A percentile compares a stretch with the other conserved stretches of the same genome.
Evolutionary conservation across 345 rosid genomes (phyloP).

Genomic region (Balakata baccata): DNA sequence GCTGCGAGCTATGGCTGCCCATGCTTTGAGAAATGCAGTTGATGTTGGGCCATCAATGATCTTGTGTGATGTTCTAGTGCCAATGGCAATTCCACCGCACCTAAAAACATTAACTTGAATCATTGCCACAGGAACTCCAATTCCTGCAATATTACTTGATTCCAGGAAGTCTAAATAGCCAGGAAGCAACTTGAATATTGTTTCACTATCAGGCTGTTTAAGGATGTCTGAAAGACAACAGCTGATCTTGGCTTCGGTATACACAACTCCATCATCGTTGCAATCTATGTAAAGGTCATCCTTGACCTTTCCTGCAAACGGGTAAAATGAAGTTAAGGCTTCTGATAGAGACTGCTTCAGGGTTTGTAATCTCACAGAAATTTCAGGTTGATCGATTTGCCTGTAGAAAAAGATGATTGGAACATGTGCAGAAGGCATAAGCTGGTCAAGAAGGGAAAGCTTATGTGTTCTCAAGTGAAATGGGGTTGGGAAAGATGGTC

Average conservation of each 20-base stretch:
- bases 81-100: slow-evolving; percentile 49
- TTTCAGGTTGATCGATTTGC: neutral
- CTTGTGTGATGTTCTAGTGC: slow-evolving; percentile 38
- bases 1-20: slow-evolving; percentile 33
- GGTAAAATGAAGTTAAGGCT: slow-evolving; percentile 21
- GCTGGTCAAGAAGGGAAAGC: slow-evolving; percentile 9
- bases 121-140: slow-evolving; percentile 14
- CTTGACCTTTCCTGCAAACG: slow-evolving; percentile 23
- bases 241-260: neutral
- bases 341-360: slow-evolving; percentile 18
- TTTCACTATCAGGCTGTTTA: slow-evolving; percentile 3
- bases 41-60: slow-evolving; percentile 43
- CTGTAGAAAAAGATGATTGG: slow-evolving; percentile 12
- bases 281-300: slow-evolving; percentile 16
- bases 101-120: slow-evolving; percentile 26
- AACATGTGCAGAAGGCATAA: slow-evolving; percentile 4
- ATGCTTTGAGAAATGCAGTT: slow-evolving; percentile 36
- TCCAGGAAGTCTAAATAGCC: neutral
- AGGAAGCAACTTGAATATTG: slow-evolving; percentile 19
- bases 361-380: slow-evolving; percentile 2
- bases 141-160: neutral
- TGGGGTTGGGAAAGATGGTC: slow-evolving; percentile 11
- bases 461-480: slow-evolving; percentile 7
- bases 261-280: slow-evolving; percentile 21
- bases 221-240: slow-evolving; percentile 13